Base-by-base conservation (phyloP, 1,139 yeast genomes). In the Casaregolazyma lundiana region DNA sequence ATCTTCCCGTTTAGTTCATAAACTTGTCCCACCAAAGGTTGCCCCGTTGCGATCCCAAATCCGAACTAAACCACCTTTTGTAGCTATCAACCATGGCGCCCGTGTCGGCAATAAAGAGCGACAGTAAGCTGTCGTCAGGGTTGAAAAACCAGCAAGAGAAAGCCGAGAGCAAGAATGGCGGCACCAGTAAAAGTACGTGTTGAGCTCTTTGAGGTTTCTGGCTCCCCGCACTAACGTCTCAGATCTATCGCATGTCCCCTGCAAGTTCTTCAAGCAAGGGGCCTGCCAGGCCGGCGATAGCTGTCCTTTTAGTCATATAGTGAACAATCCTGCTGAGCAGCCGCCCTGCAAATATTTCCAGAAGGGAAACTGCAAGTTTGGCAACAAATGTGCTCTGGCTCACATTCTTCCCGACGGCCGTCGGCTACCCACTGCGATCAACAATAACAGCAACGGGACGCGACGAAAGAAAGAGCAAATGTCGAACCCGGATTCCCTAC, bases 301-400 rank as follows among this genome's bases (percentile, higher is more conserved):
- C 1, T 92, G 97, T 65, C 97, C 97, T 1, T 92, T 92, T 61
- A 83, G 95, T 38, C 97, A 92, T 63, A 77, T 85, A 40, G 66
- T 79, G 47, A 32, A 32, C 9, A 87, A 82, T 47, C 73, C 79
- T 2, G 69, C 75, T 37, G 89, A 83, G 51, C 78, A 77, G 52
- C 76, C 84, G 26, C 95, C 95, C 6, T 90, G 97, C 73, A 89
- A 88, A 70, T 90, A 89, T 65, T 90, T 87, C 65, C 94, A 85
- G 60, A 86, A 86, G 64, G 97, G 97, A 9, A 88, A 88, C 63
- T 90, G 97, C 66, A 89, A 88, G 66, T 90, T 90, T 67, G 97
- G 97, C 2, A 70, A 79, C 47, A 89, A 87, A 62, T 90, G 97
- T 70, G 97, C 96, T 1, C 77, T 90, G 63, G 95, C 95, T 17